A percentile compares a stretch with the other conserved stretches of the same genome.
Conservation (phyloP, 441 rosid species). For the Jatropha podagrica region DNA sequence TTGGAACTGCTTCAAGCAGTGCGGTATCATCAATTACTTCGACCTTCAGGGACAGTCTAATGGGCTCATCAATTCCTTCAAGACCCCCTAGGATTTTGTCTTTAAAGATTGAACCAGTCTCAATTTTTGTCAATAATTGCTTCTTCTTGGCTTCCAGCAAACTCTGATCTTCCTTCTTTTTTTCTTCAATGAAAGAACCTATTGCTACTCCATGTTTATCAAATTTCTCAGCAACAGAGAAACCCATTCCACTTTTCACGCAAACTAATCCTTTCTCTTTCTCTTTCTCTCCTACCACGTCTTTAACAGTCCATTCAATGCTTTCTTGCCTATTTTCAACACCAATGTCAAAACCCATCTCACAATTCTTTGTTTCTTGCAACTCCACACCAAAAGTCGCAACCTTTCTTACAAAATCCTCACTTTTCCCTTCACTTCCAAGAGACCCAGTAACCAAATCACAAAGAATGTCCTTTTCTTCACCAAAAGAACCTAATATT, state of each 20-base stretch:
- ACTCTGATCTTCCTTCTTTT: constrained; percentile 24
- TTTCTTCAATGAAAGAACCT: constrained; percentile 24
- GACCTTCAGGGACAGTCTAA: constrained; percentile 45
- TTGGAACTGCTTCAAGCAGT: constrained; percentile 46
- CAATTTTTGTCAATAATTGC: constrained; percentile 52
- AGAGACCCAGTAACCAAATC: constrained; percentile 28
- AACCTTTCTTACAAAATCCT: constrained; percentile 20
- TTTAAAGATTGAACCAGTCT: constrained; percentile 44
- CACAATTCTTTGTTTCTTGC: constrained; percentile 18
- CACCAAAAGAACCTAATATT: constrained; percentile 11
- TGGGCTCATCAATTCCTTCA: constrained; percentile 34
- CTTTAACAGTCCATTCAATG: constrained; percentile 15
- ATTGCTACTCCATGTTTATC: constrained; percentile 6
- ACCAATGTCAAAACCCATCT: constrained; percentile 16
- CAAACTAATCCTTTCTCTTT: background rate
- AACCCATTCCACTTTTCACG: constrained; percentile 19
- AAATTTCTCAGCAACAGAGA: constrained; percentile 26
- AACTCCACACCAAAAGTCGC: constrained; percentile 22
- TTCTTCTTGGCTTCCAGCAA: constrained; percentile 58
- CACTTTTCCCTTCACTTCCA: background rate
- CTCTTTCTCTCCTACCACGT: constrained; percentile 12
- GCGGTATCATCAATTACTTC: constrained; percentile 72
- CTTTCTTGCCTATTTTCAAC: background rate
- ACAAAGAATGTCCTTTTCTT: constrained; percentile 23
- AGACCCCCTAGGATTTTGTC: constrained; percentile 29